Evolutionary conservation across 371 early-diverging fungal species (phyloP), one percentile per base, ranked within the genome.

Genomic region (Rhizopus sp.): DNA sequence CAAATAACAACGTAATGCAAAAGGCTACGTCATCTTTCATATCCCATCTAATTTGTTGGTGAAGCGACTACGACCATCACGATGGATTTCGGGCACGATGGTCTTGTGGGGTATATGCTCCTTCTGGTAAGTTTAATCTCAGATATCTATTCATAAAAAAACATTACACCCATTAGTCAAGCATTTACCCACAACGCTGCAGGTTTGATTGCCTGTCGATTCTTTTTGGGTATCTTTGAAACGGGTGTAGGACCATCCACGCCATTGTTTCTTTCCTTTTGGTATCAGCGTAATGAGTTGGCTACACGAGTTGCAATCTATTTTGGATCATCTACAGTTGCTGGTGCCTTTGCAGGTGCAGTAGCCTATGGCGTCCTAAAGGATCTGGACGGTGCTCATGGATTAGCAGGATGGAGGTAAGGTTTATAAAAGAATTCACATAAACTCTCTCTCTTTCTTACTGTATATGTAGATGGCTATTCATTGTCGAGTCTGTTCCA

Each of bases 401-500:
- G 71, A 3, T 4, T 74, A 15, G 68, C 75, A 12, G 70, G 72
- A 4, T 74, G 75, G 75, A 64, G 72, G 68, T 68, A 60, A 50
- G 9, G 6, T 23, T 23, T 44, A 16, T 52, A 12, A 35, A 53
- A 12, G 13, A 2, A 7, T n/a, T 42, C 42, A 23, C 23, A 23
- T 12, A 15, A 15, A 42, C 12, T 17, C 12, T 42, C 15, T 17
- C 0, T 42, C 42, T n/a, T n/a, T n/a, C n/a, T n/a, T n/a, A 6
- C 17, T 42, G 12, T 23, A 23, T 23, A 23, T 23, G 17, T 10
- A 69, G 68, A 50, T 75, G 82, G 74, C 56, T 85, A 17, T 85
- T 85, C 50, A 75, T 85, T n/a, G 70, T 81, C n/a, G 85, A 83
- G 58, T 83, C 83, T 6, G 57, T 76, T 17, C 85, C 84, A 0